Evolutionary conservation across 163 green algal species (phyloP).

Genomic region (Coccomyxa subellipsoidea): DNA sequence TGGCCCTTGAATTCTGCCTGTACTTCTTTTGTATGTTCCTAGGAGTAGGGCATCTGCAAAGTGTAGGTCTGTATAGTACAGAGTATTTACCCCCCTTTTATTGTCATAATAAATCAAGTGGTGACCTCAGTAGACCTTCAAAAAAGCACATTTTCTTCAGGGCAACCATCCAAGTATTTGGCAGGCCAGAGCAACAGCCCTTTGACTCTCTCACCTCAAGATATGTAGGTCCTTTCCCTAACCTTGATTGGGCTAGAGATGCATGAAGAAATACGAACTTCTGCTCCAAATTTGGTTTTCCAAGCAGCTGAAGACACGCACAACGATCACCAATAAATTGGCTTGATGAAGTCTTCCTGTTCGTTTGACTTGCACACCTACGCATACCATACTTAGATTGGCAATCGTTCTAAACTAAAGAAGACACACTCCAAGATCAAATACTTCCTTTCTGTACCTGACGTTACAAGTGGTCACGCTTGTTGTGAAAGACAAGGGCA

Average conservation of each 20-base stretch:
- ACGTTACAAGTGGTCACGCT: neutral
- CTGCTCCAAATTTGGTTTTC: neutral
- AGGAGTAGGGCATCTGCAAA: neutral
- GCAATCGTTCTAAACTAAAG: too few species aligned
- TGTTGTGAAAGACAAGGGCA: neutral
- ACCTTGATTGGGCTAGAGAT: neutral
- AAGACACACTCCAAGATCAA: too few species aligned
- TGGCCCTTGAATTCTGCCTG: neutral
- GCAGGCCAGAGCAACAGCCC: neutral
- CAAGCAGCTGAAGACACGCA: neutral
- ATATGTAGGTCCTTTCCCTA: neutral
- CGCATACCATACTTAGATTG: too few species aligned
- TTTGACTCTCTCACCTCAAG: neutral
- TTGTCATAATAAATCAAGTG: neutral
- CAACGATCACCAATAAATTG: neutral
- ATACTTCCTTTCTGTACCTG: neutral
- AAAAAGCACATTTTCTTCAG: neutral
- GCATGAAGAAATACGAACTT: neutral
- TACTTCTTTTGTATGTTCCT: neutral
- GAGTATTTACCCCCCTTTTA: neutral
- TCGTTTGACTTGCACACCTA: neutral
- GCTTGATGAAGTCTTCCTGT: neutral
- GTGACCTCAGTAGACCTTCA: too few species aligned
- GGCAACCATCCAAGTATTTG: neutral
- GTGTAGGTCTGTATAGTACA: neutral